Percentiles rank a stretch among this genome's conserved stretches.
Evolutionary conservation across 2,329 filamentous ascomycete genomes (phyloP).

Genomic region (Zarea fungicola): DNA sequence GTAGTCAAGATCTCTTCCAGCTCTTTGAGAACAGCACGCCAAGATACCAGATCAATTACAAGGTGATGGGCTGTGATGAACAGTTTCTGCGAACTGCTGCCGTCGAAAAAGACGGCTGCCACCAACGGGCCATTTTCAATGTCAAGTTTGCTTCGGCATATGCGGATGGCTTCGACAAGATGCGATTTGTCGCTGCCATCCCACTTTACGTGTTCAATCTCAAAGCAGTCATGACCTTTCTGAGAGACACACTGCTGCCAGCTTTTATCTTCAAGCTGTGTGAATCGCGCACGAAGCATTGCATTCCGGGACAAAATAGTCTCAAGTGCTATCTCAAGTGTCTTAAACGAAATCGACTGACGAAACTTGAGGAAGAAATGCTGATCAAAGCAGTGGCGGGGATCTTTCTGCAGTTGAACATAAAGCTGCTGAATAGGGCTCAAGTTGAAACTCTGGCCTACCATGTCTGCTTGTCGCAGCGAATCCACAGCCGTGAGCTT

Average conservation of each 20-base stretch:
- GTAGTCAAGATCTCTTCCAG: slow-evolving; percentile 14
- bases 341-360: slow-evolving; percentile 6
- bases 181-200: no score
- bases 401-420: no score
- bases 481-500: no score
- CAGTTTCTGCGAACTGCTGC: neutral
- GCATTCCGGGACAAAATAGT: slow-evolving; percentile 26
- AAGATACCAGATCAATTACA: slow-evolving; percentile 43
- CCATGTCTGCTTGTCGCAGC: no score
- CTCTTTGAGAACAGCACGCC: slow-evolving; percentile 29
- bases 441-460: no score
- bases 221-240: no score
- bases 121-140: neutral
- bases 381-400: slow-evolving; percentile 43
- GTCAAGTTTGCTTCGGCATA: no score
- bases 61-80: slow-evolving; percentile 16
- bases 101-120: neutral
- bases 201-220: no score
- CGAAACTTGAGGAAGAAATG: slow-evolving; percentile 34
- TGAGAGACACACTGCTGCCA: slow-evolving; percentile 19
- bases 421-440: no score
- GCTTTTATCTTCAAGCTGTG: neutral
- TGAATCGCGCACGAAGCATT: slow-evolving; percentile 33
- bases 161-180: no score
- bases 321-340: slow-evolving; percentile 20